Evolutionary conservation across 2,329 filamentous ascomycete genomes (phyloP), one percentile per base, ranked within the genome.

Genomic region (Cordyceps cateniannulata): DNA sequence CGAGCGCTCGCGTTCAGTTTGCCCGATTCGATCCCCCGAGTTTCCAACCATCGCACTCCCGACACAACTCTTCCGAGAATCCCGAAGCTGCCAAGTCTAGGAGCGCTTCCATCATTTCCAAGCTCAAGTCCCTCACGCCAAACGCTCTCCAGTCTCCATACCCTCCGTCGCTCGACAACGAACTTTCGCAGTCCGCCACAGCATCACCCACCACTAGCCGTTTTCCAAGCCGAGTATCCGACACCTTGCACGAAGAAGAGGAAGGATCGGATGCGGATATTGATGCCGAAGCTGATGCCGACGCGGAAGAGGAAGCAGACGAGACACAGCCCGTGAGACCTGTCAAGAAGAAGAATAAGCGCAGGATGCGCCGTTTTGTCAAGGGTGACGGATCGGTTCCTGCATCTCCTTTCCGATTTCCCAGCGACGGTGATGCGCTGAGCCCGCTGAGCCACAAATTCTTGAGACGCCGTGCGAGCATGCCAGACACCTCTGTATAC

Each of bases 271-370:
- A 79, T 48, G 77, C 77, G 27, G 81, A 83, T 62, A 82, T 77
- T 29, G 81, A 83, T 61, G 83, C 70, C 10, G 74, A 79, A 45
- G 77, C 77, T 25, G 81, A 83, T 62, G 83, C 89, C 1, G 91
- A 95, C 71, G 90, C 88, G 70, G 91, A 95, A 70, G 91, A 95
- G 70, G 96, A 91, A 49, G 90, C 87, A 0, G 91, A 92, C 57
- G 93, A 96, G 69, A 81, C 81, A n/a, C 76, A 76, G 20, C 68
- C 74, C n/a, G 70, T 75, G 16, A 77, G 55, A 57, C 68, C 74
- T 29, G 67, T 73, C 2, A 83, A 81, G 63, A 79, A 82, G 64
- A 78, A 82, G 72, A 87, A n/a, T n/a, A n/a, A 86, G 72, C 83
- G 85, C 65, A 85, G 84, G 69, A 86, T 85, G 65, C 83, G 78